Evolutionary conservation across 768 basidiomycete genomes (phyloP).

Genomic region (Suillus paluster): DNA sequence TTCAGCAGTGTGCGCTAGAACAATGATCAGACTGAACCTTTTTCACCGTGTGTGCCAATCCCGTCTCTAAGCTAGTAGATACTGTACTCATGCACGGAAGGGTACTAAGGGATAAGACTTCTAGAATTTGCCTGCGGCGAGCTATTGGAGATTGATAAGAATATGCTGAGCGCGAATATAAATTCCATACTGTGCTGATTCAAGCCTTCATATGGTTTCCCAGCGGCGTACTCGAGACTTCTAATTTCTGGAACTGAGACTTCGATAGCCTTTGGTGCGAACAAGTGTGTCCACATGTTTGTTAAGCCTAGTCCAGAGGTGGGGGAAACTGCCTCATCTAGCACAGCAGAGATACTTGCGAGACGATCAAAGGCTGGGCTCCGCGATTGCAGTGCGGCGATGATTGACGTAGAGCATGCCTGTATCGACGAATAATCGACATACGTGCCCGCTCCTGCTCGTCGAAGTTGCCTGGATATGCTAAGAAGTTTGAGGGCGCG

Average conservation of each 20-base stretch:
- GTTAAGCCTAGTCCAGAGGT: slow-evolving; percentile 75
- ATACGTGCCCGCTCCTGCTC: slow-evolving; percentile 37
- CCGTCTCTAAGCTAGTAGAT: background rate
- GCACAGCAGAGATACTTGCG: slow-evolving; percentile 32
- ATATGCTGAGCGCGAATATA: background rate
- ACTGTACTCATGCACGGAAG: slow-evolving; percentile 7
- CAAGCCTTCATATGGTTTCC: background rate
- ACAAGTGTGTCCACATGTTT: slow-evolving; percentile 69
- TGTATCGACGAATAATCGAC: slow-evolving; percentile 73
- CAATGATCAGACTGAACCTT: background rate
- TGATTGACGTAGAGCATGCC: slow-evolving; percentile 60
- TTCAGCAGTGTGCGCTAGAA: background rate
- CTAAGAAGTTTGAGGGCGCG: slow-evolving; percentile 42
- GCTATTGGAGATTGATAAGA: slow-evolving; percentile 13
- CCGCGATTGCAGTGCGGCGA: slow-evolving; percentile 41
- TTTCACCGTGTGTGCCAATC: background rate
- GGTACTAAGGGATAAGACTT: slow-evolving; percentile 25
- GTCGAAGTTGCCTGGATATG: slow-evolving; percentile 48
- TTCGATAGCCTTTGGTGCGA: slow-evolving; percentile 18
- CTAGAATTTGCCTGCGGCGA: slow-evolving; percentile 21
- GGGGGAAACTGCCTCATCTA: slow-evolving; percentile 57
- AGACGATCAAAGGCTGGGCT: slow-evolving; percentile 41
- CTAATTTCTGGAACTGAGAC: slow-evolving; percentile 24
- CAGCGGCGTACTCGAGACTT: slow-evolving; percentile 15
- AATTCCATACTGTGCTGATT: background rate